Evolutionary conservation across 495 filamentous ascomycete genomes (phyloP).

Genomic region (Saxophila tyrrhenica): DNA sequence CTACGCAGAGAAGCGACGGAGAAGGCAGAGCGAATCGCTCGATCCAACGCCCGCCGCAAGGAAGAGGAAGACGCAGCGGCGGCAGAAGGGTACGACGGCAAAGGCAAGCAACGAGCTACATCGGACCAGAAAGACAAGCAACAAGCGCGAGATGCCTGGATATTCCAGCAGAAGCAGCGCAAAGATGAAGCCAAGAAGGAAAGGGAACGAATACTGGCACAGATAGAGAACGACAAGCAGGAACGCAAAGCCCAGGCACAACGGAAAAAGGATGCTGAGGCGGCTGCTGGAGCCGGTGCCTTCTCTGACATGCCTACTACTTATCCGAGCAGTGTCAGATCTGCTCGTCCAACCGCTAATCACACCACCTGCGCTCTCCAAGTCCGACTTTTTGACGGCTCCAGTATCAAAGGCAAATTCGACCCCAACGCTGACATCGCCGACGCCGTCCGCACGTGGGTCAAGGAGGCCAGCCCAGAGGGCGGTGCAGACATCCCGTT

Average conservation of each 20-base stretch:
- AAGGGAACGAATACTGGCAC: conserved; percentile 23
- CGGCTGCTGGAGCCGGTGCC: conserved; percentile 11
- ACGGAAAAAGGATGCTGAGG: conserved; percentile 32
- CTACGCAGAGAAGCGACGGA: conserved; percentile 10
- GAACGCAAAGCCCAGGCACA: conserved; percentile 46
- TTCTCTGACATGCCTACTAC: neutral
- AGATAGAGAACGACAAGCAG: conserved; percentile 43
- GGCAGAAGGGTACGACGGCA: neutral
- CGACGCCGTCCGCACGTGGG: conserved; percentile 61
- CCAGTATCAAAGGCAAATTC: conserved; percentile 63
- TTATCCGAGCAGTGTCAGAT: neutral
- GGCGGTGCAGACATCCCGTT: conserved; percentile 43
- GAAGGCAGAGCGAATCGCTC: conserved; percentile 12
- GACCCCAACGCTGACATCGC: conserved; percentile 44
- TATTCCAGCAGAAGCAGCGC: conserved; percentile 15
- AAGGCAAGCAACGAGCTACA: conserved; percentile 15
- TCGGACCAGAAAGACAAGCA: conserved; percentile 9
- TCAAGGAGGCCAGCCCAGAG: conserved; percentile 34
- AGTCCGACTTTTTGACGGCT: conserved; percentile 75
- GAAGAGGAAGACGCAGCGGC: conserved; percentile 10
- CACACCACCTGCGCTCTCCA: conserved; percentile 49
- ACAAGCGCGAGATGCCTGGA: conserved; percentile 9
- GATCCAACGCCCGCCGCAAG: conserved; percentile 9
- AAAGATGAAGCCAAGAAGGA: conserved; percentile 27
- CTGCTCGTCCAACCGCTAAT: too few relatives aligned